Evolutionary conservation across 371 early-diverging fungal genomes (phyloP), one percentile per base, ranked within the genome.

Genomic region (Apophysomyces variabilis): DNA sequence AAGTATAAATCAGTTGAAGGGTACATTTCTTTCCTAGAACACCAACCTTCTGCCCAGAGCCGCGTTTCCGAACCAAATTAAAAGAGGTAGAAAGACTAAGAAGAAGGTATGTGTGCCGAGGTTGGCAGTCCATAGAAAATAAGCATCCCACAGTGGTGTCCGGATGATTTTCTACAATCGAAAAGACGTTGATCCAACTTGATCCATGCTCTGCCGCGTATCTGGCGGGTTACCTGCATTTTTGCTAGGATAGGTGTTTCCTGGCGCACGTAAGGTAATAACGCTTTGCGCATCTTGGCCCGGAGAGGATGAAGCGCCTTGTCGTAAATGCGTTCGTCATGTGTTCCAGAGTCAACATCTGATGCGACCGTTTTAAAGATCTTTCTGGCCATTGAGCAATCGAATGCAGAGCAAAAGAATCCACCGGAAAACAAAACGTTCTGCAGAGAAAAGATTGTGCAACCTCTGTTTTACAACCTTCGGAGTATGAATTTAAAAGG

Each of bases 51-150:
- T 82, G 14, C 84, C 87, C 43, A 86, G 69, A 62, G 79, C 74
- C 8, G 80, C 80, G 57, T 80, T 80, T 41, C 87, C 88, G 63
- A 92, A 90, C 92, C 90, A 91, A 64, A 91, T 88, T 35, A 90
- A 71, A 36, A 88, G 70, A 5, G 93, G 93, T 21, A 91, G 68
- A 56, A 87, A 83, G 14, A 90, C 68, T 82, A 92, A 79, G 74
- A 90, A 92, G 58, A 90, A 90, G 7, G 89, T 88, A 60, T 90
- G 92, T 46, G 89, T 89, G 13, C 92, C 92, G 38, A 90, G 83
- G 70, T 85, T 85, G 12, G 88, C 84, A 38, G 88, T 86, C 83
- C 79, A 83, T 32, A 84, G 70, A 66, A 89, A 88, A 73, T 86
- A 87, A 21, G 61, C 67, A 74, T 89, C 90, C 36, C 87, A 72